These are phyloP conservation scores for Musa acuminata DNA, from an alignment of 176 grass and related monocot species.

Conservation along the genomic window DNA sequence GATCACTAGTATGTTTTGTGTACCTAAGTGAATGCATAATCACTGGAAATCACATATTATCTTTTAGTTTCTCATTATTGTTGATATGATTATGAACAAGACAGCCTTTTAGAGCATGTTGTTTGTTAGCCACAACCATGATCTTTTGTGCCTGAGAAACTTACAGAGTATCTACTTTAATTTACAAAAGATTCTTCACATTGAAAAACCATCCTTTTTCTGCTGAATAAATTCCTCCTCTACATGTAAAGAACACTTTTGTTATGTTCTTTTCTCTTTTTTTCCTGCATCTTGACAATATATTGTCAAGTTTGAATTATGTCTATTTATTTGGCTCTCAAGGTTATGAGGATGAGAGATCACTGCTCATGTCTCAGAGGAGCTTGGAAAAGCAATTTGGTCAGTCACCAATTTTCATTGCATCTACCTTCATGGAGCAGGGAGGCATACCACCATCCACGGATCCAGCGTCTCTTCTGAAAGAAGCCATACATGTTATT, in stretches of 20 bases:
- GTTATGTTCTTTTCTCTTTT: not conserved
- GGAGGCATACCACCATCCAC: slow-evolving; percentile 87
- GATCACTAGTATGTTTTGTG: not conserved
- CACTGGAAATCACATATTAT: too few species aligned
- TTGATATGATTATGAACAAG: too few species aligned
- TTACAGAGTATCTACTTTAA: not conserved
- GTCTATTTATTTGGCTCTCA: not conserved
- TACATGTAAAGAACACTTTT: too few species aligned
- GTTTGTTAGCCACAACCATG: not conserved
- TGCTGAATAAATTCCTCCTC: too few species aligned
- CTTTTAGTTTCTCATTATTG: too few species aligned
- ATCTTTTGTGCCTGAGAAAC: not conserved
- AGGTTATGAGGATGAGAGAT: slow-evolving; percentile 17
- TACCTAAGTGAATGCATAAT: not conserved
- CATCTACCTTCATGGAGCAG: slow-evolving; percentile 93
- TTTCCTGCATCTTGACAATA: not conserved
- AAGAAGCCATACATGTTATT: slow-evolving; percentile 86
- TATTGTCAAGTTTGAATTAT: not conserved
- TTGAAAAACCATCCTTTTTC: too few species aligned
- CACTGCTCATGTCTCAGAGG: slow-evolving; percentile 19
- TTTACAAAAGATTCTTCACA: not conserved
- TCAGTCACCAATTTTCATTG: slow-evolving; percentile 83
- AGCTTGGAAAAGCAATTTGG: slow-evolving; percentile 28
- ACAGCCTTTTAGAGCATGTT: not conserved
- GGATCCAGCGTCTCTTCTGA: slow-evolving; percentile 66